phyloP scores from a whole-genome alignment of 169 alveolate species.

The Cryptosporidium meleagridis region DNA sequence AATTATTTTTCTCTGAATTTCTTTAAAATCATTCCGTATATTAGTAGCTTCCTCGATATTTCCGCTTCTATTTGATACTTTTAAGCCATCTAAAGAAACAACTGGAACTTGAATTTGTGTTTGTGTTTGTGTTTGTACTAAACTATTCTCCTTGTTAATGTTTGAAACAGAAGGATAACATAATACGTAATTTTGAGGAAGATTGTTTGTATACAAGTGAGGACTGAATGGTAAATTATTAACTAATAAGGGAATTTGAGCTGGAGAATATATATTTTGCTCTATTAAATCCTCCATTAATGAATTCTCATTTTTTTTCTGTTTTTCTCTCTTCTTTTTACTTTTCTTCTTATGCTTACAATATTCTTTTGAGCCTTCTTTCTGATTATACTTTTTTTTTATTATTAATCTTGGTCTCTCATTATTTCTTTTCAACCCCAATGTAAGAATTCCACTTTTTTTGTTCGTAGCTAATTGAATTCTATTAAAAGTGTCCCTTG shows the following conservation, averaged over 20 bases:
- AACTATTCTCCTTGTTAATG: constrained; percentile 1
- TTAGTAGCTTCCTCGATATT: not conserved
- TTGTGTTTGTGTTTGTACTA: not conserved
- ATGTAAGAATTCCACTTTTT: constrained; percentile 19
- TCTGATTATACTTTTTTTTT: not conserved
- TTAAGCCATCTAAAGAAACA: not conserved
- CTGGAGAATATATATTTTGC: not conserved
- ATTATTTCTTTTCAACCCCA: not conserved
- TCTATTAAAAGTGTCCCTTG: not conserved
- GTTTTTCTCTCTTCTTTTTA: not conserved
- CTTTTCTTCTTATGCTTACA: not conserved
- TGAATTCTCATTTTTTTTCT: not conserved
- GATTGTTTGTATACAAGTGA: not conserved
- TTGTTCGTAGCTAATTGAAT: not conserved
- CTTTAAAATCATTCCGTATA: not conserved
- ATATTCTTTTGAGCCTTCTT: not conserved
- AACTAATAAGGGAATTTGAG: constrained; percentile 25
- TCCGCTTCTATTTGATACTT: not conserved
- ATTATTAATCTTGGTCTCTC: not conserved
- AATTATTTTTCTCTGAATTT: not conserved
- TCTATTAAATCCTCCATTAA: not conserved
- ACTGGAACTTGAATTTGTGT: not conserved
- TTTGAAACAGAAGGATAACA: not conserved
- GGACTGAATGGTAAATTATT: constrained; percentile 15
- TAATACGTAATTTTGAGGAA: not conserved